Evolutionary conservation across 2,329 filamentous ascomycete species (phyloP).

Genomic region (Ascochyta pisi): DNA sequence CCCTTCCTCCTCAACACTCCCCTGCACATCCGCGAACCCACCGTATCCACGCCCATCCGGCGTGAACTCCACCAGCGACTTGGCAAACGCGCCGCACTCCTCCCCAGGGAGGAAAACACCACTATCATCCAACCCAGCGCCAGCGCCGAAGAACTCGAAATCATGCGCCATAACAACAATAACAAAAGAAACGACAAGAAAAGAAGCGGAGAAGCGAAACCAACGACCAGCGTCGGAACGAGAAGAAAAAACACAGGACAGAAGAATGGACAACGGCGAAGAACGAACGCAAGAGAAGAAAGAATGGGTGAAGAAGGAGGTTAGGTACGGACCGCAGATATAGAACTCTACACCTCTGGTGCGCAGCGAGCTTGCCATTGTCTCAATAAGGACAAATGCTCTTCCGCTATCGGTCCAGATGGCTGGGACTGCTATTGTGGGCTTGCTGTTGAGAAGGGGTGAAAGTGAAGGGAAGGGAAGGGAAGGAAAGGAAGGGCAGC

Average conservation of each 20-base stretch:
- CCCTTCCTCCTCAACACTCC: neutral
- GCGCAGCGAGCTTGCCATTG: neutral
- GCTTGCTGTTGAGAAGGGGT: neutral
- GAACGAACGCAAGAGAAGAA: neutral
- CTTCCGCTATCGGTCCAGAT: neutral
- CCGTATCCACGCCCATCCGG: neutral
- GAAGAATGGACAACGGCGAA: neutral
- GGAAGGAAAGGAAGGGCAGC: too few relatives aligned
- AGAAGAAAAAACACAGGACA: neutral
- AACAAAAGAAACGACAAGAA: neutral
- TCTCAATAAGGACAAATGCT: neutral
- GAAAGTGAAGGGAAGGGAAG: neutral
- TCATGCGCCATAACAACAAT: neutral
- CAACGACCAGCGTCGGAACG: slow-evolving; percentile 7
- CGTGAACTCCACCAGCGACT: neutral
- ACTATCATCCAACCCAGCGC: neutral
- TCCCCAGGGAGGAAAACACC: neutral
- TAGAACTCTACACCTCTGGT: neutral
- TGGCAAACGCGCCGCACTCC: neutral
- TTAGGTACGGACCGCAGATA: neutral
- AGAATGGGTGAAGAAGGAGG: neutral
- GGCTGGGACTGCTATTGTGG: neutral
- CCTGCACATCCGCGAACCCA: neutral
- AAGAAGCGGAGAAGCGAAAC: neutral
- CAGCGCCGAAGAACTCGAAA: neutral